phyloP scores from a whole-genome alignment of 352 stramenopile species.

The Achlya hypogyna region DNA sequence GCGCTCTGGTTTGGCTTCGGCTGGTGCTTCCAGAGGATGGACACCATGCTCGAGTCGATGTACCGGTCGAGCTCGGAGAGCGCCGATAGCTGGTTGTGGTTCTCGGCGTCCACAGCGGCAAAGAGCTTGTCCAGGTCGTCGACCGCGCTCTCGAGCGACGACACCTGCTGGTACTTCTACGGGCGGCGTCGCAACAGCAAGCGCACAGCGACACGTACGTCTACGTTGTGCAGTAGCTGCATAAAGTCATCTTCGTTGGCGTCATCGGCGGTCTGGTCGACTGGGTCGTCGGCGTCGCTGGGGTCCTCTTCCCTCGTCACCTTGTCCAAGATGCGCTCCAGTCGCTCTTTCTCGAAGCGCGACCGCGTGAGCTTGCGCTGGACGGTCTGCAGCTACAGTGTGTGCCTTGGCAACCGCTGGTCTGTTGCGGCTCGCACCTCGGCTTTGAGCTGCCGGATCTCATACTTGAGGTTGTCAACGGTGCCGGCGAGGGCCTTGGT shows the following conservation, averaged over 20 bases:
- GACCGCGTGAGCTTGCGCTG: conserved; percentile 2
- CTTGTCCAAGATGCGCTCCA: conserved; percentile 13
- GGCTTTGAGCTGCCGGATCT: conserved; percentile 16
- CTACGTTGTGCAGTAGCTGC: neutral
- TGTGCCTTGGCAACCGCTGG: neutral
- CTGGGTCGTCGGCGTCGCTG: neutral
- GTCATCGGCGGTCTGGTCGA: neutral
- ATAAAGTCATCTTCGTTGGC: conserved; percentile 10
- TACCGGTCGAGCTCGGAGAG: conserved; percentile 58
- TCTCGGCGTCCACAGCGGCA: conserved; percentile 31
- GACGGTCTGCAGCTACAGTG: conserved; percentile 14
- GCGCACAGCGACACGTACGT: neutral
- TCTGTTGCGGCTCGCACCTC: conserved; percentile 2
- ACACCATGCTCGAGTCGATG: conserved; percentile 55
- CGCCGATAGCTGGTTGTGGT: conserved; percentile 30
- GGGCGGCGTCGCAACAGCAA: neutral
- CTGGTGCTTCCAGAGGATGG: conserved; percentile 57
- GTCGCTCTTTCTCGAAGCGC: conserved; percentile 15
- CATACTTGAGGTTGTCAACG: conserved; percentile 1
- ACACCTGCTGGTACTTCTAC: conserved; percentile 18
- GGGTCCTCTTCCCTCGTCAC: neutral
- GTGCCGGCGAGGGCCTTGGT: neutral
- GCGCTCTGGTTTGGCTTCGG: conserved; percentile 37
- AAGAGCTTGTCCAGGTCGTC: conserved; percentile 57
- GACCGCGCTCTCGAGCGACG: conserved; percentile 39